These are phyloP conservation scores for Glonium stellatum DNA, from an alignment of 495 filamentous ascomycete species.

Conservation along the genomic window DNA sequence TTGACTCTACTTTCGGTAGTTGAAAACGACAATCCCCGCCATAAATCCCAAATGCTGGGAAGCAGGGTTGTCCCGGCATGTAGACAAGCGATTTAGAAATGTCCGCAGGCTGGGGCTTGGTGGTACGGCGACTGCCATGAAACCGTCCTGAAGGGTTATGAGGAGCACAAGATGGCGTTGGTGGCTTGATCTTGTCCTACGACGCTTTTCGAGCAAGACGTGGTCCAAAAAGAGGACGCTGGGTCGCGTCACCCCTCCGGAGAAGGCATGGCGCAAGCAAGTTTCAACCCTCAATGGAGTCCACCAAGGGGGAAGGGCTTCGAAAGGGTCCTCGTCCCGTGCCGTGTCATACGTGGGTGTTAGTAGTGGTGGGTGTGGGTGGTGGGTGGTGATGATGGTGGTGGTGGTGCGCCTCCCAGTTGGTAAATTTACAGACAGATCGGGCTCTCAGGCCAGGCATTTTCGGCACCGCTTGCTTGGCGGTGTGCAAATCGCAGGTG, in stretches of 20 bases:
- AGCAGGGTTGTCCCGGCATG: background rate
- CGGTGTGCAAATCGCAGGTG: background rate
- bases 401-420: background rate
- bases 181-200: constrained; percentile 2
- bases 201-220: background rate
- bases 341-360: too few species aligned
- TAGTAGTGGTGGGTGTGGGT: too few species aligned
- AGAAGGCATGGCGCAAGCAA: background rate
- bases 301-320: background rate
- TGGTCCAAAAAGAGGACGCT: background rate
- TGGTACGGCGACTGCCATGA: background rate
- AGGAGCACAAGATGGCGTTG: constrained; percentile 3
- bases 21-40: background rate
- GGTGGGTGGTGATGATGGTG: too few species aligned
- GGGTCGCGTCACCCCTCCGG: background rate
- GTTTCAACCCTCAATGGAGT: background rate
- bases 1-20: background rate
- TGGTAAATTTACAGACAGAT: background rate
- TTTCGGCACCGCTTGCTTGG: background rate
- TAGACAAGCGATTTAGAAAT: background rate
- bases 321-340: background rate
- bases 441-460: background rate
- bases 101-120: background rate
- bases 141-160: background rate
- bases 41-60: background rate